Conservation (phyloP, 2,329 filamentous ascomycete species). For the Cladosporium sp. region DNA sequence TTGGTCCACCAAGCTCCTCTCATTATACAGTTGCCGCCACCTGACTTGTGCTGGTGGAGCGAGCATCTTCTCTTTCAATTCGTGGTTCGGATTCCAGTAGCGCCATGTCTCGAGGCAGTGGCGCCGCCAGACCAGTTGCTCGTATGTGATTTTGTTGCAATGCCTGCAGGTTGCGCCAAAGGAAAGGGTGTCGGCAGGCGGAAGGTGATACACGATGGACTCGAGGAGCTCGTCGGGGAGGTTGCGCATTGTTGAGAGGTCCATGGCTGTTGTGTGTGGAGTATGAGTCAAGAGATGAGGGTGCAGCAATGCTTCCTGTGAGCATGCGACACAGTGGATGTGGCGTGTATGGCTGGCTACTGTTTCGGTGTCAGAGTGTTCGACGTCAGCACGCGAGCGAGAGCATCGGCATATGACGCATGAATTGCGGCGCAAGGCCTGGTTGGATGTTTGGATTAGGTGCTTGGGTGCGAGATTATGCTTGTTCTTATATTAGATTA, state of each 20-base stretch:
- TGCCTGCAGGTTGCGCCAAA: slow-evolving; percentile 59
- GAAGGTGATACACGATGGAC: slow-evolving; percentile 65
- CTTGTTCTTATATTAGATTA: too few species aligned
- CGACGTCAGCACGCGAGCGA: background rate
- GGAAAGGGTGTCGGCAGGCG: slow-evolving; percentile 48
- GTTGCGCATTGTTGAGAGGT: slow-evolving; percentile 14
- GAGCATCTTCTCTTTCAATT: slow-evolving; percentile 53
- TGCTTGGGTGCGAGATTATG: background rate
- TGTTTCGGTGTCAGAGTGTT: background rate
- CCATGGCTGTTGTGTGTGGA: background rate
- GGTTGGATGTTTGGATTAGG: background rate
- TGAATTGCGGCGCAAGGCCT: background rate
- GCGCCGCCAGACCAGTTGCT: slow-evolving; percentile 73
- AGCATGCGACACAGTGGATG: background rate
- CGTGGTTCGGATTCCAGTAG: slow-evolving; percentile 69
- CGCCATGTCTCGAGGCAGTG: slow-evolving; percentile 67
- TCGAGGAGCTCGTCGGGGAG: slow-evolving; percentile 84
- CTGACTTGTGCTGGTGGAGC: slow-evolving; percentile 28
- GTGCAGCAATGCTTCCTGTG: background rate
- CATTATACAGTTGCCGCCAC: slow-evolving; percentile 61
- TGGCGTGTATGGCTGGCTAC: background rate
- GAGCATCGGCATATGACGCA: background rate
- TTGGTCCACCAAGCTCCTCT: slow-evolving; percentile 32
- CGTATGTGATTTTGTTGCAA: slow-evolving; percentile 62
- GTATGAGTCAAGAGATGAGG: background rate